phyloP scores from a whole-genome alignment of 192 early-diverging fungal species.

The Chytriomyces confervae region DNA sequence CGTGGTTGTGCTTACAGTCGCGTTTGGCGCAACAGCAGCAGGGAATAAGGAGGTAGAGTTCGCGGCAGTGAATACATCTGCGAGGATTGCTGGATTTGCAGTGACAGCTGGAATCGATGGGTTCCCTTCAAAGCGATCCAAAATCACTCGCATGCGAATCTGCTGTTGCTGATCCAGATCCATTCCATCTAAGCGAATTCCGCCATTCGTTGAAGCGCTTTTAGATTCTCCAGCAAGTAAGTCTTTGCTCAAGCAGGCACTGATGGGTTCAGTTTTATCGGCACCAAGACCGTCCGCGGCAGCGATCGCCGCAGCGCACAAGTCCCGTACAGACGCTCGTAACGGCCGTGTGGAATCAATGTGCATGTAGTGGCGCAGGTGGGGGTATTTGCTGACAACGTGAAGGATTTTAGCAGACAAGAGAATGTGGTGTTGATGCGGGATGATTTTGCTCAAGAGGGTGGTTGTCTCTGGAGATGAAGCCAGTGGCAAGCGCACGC shows the following conservation, averaged over 20 bases:
- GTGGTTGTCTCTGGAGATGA: conserved; percentile 7
- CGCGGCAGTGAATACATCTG: not conserved
- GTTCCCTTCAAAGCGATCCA: conserved; percentile 1
- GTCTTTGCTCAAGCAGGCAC: not conserved
- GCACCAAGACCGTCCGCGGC: not conserved
- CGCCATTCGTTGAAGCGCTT: not conserved
- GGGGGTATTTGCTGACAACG: conserved; percentile 88
- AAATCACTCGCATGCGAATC: not conserved
- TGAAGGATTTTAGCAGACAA: conserved; percentile 84
- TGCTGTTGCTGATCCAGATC: not conserved
- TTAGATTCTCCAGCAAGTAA: not conserved
- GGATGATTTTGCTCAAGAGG: conserved; percentile 60
- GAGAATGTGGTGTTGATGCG: conserved; percentile 81
- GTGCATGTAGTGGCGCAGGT: conserved; percentile 68
- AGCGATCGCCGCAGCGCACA: conserved; percentile 25
- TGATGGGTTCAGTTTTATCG: not conserved
- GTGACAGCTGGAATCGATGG: not conserved
- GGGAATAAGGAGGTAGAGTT: not conserved
- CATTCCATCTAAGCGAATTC: no score
- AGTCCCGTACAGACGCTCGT: conserved; percentile 1
- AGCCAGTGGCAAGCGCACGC: conserved; percentile 32
- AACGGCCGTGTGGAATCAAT: conserved; percentile 22
- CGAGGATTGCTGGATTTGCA: not conserved
- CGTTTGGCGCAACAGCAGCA: not conserved
- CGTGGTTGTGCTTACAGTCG: not conserved